phyloP scores from a whole-genome alignment of 2,329 filamentous ascomycete genomes.

The Pleoardoris graminearum region DNA sequence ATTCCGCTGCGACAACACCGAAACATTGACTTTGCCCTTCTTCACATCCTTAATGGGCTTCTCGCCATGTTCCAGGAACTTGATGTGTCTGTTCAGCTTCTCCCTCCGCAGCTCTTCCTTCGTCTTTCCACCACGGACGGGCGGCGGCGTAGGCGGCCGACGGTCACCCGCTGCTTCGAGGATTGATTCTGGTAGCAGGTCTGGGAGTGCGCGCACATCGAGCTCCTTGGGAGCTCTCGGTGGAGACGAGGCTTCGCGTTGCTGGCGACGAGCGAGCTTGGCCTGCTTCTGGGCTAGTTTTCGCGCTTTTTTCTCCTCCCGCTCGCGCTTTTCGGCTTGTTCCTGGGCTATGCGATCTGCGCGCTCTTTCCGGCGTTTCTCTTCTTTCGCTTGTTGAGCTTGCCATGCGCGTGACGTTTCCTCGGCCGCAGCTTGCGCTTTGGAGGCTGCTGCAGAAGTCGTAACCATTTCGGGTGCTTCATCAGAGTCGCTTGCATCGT shows the following conservation, averaged over 20 bases:
- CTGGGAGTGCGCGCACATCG: constrained; percentile 49
- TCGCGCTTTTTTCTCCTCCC: constrained; percentile 35
- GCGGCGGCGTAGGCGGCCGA: constrained; percentile 52
- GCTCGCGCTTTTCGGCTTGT: constrained; percentile 38
- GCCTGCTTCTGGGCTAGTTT: constrained; percentile 23
- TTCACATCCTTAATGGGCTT: constrained; percentile 56
- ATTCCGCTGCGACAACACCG: constrained; percentile 52
- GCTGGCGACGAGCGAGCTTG: not conserved
- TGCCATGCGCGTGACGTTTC: constrained; percentile 35
- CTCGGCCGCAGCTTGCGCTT: constrained; percentile 32
- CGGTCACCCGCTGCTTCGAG: constrained; percentile 51
- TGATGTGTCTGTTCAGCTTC: constrained; percentile 53
- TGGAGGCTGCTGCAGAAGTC: constrained; percentile 33
- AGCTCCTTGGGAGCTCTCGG: constrained; percentile 15
- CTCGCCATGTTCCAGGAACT: constrained; percentile 54
- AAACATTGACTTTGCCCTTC: constrained; percentile 54
- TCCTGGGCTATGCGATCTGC: constrained; percentile 37
- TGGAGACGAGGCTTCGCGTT: constrained; percentile 10
- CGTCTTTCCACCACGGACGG: constrained; percentile 21
- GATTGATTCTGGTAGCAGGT: constrained; percentile 56
- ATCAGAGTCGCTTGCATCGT: constrained; percentile 40
- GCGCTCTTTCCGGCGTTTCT: constrained; percentile 33
- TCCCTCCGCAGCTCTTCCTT: constrained; percentile 44
- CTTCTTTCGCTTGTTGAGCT: constrained; percentile 34
- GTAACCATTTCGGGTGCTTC: constrained; percentile 46